These are phyloP conservation scores for Suhomyces emberorum DNA, from an alignment of 805 yeast genomes.

Conservation along the genomic window DNA sequence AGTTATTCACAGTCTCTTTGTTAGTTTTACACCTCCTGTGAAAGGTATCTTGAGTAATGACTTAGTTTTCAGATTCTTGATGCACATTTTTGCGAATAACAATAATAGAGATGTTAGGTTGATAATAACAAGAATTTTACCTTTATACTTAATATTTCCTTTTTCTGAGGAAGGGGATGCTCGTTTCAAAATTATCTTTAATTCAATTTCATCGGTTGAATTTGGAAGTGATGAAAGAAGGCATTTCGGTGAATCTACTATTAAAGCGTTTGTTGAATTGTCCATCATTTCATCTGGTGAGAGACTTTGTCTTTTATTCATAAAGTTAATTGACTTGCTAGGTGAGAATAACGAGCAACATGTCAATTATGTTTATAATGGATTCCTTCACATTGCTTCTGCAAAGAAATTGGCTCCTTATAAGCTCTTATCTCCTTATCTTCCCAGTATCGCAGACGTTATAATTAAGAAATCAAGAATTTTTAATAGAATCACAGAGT, in stretches of 20 bases:
- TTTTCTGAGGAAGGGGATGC: slow-evolving; percentile 35
- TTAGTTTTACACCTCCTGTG: slow-evolving; percentile 50
- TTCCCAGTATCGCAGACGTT: slow-evolving; percentile 66
- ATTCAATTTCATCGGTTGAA: slow-evolving; percentile 39
- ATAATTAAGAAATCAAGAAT: slow-evolving; percentile 59
- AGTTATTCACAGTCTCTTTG: slow-evolving; percentile 47
- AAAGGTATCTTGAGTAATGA: slow-evolving; percentile 18
- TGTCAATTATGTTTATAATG: slow-evolving; percentile 65
- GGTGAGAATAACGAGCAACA: slow-evolving; percentile 64
- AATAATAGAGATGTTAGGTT: slow-evolving; percentile 55
- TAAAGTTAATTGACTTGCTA: slow-evolving; percentile 62
- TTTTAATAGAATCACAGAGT: slow-evolving; percentile 57
- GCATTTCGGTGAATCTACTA: slow-evolving; percentile 56
- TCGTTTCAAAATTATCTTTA: slow-evolving; percentile 45
- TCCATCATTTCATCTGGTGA: slow-evolving; percentile 65
- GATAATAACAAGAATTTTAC: slow-evolving; percentile 49
- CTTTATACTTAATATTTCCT: slow-evolving; percentile 45
- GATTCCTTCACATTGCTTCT: slow-evolving; percentile 55
- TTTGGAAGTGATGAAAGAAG: slow-evolving; percentile 25
- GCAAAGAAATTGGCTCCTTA: slow-evolving; percentile 64
- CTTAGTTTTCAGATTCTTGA: slow-evolving; percentile 39
- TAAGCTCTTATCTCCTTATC: slow-evolving; percentile 73
- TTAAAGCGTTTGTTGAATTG: slow-evolving; percentile 61
- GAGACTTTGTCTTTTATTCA: slow-evolving; percentile 59
- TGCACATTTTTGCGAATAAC: slow-evolving; percentile 34